Evolutionary conservation across 768 basidiomycete genomes (phyloP).

Genomic region (Mycena crocata): DNA sequence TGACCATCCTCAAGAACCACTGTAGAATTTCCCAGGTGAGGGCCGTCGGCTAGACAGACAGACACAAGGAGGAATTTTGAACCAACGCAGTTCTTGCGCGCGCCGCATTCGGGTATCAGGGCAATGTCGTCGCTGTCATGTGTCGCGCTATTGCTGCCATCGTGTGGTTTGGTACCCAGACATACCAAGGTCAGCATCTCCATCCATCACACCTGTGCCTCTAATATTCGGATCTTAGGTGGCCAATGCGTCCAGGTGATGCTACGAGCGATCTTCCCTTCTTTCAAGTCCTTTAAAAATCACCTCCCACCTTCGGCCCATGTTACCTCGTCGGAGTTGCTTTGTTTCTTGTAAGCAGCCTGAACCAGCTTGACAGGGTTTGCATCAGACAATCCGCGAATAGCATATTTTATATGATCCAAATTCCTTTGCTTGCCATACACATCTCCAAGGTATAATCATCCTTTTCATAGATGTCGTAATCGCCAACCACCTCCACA

Average conservation of each 20-base stretch:
- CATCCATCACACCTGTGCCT: background rate
- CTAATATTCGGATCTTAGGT: slow-evolving; percentile 19
- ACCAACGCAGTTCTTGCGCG: slow-evolving; percentile 31
- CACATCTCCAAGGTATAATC: slow-evolving; percentile 32
- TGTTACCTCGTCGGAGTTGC: slow-evolving; percentile 59
- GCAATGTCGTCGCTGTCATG: slow-evolving; percentile 33
- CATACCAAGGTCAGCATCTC: slow-evolving; percentile 29
- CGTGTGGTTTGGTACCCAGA: slow-evolving; percentile 35
- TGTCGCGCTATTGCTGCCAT: slow-evolving; percentile 33
- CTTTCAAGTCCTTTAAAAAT: slow-evolving; percentile 55
- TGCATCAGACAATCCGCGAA: background rate
- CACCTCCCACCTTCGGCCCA: slow-evolving; percentile 55
- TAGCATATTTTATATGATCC: slow-evolving; percentile 38
- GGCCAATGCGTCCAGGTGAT: slow-evolving; percentile 37
- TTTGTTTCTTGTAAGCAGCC: slow-evolving; percentile 21
- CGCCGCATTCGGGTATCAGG: slow-evolving; percentile 32
- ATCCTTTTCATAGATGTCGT: background rate
- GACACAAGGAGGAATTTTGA: too few relatives aligned
- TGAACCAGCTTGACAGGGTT: background rate
- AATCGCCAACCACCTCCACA: background rate
- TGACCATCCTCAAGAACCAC: background rate
- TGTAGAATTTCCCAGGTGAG: slow-evolving; percentile 38
- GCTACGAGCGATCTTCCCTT: slow-evolving; percentile 35
- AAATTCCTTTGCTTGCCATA: slow-evolving; percentile 33
- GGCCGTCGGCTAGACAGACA: too few relatives aligned